Conservation (phyloP, 78 protist genomes). For the Dictyostelium discoideum region DNA sequence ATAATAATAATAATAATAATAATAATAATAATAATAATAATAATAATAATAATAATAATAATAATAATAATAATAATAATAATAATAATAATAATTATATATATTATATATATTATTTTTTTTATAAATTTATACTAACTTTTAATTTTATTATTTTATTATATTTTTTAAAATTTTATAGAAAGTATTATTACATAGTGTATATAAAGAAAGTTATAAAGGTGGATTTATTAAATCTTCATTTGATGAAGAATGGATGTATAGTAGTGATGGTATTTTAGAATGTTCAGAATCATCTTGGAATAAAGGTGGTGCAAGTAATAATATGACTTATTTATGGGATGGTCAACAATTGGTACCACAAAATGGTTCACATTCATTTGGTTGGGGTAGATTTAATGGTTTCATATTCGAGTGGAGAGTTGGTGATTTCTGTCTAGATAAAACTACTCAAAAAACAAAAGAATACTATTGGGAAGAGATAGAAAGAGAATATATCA, state of each 20-base stretch:
- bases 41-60: too few relatives aligned
- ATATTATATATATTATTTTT: too few relatives aligned
- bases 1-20: too few relatives aligned
- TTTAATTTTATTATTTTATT: too few relatives aligned
- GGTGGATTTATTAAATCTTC: constrained; percentile 78
- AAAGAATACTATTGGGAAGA: constrained; percentile 76
- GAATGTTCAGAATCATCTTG: constrained; percentile 54
- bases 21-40: too few relatives aligned
- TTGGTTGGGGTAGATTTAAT: constrained; percentile 75
- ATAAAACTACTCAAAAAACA: constrained; percentile 10
- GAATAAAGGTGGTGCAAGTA: constrained; percentile 35
- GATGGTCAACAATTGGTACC: constrained; percentile 69
- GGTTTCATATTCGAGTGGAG: constrained; percentile 75
- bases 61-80: too few relatives aligned
- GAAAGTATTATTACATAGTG: constrained; percentile 63
- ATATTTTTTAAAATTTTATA: background rate
- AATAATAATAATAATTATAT: too few relatives aligned
- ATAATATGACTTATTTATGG: constrained; percentile 40
- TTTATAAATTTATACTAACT: too few relatives aligned
- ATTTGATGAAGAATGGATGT: constrained; percentile 72
- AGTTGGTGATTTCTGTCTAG: constrained; percentile 29
- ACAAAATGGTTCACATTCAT: constrained; percentile 14
- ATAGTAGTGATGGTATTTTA: constrained; percentile 70
- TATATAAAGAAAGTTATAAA: constrained; percentile 67
- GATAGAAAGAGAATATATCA: constrained; percentile 44